Base-by-base conservation (phyloP, 768 basidiomycete genomes). In the Trametes maxima region DNA sequence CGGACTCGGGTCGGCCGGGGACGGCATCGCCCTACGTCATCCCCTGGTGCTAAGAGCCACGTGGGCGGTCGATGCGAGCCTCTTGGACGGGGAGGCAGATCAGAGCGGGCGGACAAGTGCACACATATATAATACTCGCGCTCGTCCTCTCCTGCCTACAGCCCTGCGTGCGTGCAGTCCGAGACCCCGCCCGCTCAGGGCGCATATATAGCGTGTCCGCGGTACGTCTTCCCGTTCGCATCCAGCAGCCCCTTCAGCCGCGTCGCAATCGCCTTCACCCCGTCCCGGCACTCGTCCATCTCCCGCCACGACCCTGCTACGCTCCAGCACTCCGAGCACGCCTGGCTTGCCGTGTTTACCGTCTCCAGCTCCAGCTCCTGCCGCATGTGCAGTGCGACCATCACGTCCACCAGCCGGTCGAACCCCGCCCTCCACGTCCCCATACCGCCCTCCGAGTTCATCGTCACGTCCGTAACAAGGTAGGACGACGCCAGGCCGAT, bases 301-400 rank as follows among this genome's bases (percentile, higher is more conserved):
- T 85, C 87, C 33, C 81, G 77, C 88, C 89, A 92, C 19, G 83
- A 82, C 0, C 83, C 85, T 0, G 86, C 83, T 2, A 85, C 83
- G 16, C 79, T 85, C 91, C 91, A 94, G 71, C 90, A 91, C 70
- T 94, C 92, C 17, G 88, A 89, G 67, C 90, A 91, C 14, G 83
- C 78, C 67, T 80, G 83, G 50, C 85, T 86, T 7, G 89, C 89
- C 43, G 82, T 85, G 68, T 85, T 86, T 44, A 93, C 71, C 6
- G 92, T 92, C 64, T 88, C 89, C n/a, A 89, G 76, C 65, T 92
- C 88, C 43, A 93, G 80, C 63, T 90, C 88, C 22, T 79, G 77
- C 54, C 82, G 78, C 33, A 76, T 73, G 68, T 94, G 88, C 35
- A 94, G 80, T n/a, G 82, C 87, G 51, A 88, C 79, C 50, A 90